A percentile compares a stretch with the other conserved stretches of the same genome.
phyloP scores from a whole-genome alignment of 2,329 filamentous ascomycete species.

The Podosphaera aphanis region DNA sequence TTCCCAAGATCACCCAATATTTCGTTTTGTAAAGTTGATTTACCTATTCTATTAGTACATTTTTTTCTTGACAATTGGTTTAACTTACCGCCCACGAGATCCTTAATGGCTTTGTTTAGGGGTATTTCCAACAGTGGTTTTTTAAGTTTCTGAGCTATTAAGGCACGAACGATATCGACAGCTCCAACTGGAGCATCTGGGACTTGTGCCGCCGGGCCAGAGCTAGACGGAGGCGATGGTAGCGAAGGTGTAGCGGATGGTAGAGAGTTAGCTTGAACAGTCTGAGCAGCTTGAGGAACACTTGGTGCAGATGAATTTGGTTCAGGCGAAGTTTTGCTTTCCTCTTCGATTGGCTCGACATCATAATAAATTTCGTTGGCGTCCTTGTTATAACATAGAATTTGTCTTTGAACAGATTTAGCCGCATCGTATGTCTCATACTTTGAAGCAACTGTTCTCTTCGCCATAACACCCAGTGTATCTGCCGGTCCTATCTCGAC shows the following conservation, averaged over 20 bases:
- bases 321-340: conserved; percentile 38
- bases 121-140: conserved; percentile 76
- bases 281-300: conserved; percentile 12
- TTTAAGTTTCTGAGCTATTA: conserved; percentile 96
- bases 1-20: conserved; percentile 94
- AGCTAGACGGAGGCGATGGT: conserved; percentile 37
- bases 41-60: conserved; percentile 32
- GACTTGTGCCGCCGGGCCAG: conserved; percentile 70
- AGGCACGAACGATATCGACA: conserved; percentile 64
- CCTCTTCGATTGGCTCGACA: conserved; percentile 82
- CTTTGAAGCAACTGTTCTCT: conserved; percentile 82
- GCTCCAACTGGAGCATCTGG: conserved; percentile 72
- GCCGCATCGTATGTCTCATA: conserved; percentile 98
- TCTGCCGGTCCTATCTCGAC: conserved; percentile 95
- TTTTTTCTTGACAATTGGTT: too few relatives aligned
- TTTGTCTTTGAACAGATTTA: conserved; percentile 86
- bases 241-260: conserved; percentile 28
- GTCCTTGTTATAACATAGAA: conserved; percentile 98
- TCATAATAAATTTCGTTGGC: conserved; percentile 99
- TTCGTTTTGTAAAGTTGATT: conserved; percentile 96
- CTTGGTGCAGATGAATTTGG: conserved; percentile 15
- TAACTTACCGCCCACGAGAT: conserved; percentile 83
- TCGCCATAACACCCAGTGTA: conserved; percentile 92
- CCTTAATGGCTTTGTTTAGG: conserved; percentile 90
- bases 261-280: conserved; percentile 22